phyloP scores from a whole-genome alignment of 164 flowering plant species.

The Piper betle region DNA sequence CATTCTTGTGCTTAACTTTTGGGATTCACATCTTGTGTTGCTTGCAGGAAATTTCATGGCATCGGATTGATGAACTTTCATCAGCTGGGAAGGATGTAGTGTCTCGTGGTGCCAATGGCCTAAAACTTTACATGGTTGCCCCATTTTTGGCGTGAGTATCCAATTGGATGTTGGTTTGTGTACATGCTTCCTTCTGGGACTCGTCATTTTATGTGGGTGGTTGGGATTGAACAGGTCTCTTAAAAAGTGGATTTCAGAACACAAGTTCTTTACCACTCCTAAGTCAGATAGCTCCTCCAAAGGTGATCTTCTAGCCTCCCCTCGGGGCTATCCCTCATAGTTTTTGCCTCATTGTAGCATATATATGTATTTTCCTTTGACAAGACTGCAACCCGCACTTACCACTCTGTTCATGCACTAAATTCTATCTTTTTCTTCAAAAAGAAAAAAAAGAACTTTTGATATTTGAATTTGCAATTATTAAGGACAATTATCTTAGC shows the following conservation, averaged over 20 bases:
- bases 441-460: not conserved
- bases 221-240: constrained; percentile 40
- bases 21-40: not conserved
- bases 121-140: constrained; percentile 92
- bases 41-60: constrained; percentile 92
- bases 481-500: not conserved
- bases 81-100: constrained; percentile 56
- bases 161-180: not conserved
- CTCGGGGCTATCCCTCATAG: not conserved
- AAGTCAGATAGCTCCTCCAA: constrained; percentile 40
- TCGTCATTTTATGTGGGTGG: not conserved
- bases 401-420: too few relatives aligned
- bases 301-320: constrained; percentile 29
- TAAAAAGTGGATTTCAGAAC: constrained; percentile 65
- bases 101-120: constrained; percentile 64
- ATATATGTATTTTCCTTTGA: too few relatives aligned
- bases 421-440: too few relatives aligned
- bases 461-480: too few relatives aligned
- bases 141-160: constrained; percentile 67
- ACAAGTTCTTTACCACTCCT: constrained; percentile 36
- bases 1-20: not conserved
- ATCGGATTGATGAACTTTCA: constrained; percentile 73
- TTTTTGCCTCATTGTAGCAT: too few relatives aligned
- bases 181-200: not conserved
- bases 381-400: too few relatives aligned